Conservation (phyloP, 2,329 filamentous ascomycete genomes). For the Periconia sp. region DNA sequence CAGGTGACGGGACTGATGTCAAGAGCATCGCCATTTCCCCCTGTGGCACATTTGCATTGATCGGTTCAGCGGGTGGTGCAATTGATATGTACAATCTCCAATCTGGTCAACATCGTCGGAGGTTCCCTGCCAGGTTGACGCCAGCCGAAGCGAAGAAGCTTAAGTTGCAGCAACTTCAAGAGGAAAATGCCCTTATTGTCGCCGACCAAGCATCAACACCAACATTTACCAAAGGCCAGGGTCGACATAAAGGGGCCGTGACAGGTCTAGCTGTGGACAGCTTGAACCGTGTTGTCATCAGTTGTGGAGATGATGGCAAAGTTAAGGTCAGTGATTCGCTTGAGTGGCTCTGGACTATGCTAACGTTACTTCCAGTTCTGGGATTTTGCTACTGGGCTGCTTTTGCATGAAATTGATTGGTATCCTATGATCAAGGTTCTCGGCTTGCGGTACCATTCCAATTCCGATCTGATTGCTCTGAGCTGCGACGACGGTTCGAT, state of each 20-base stretch:
- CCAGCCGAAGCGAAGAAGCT: slow-evolving; percentile 77
- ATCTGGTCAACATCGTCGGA: slow-evolving; percentile 83
- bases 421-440: slow-evolving; percentile 74
- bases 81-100: slow-evolving; percentile 98
- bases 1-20: slow-evolving; percentile 79
- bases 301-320: slow-evolving; percentile 85
- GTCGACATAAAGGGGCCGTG: slow-evolving; percentile 78
- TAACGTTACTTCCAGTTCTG: slow-evolving; percentile 64
- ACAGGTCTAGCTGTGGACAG: slow-evolving; percentile 87
- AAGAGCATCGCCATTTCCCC: slow-evolving; percentile 82
- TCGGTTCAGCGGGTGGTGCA: slow-evolving; percentile 80
- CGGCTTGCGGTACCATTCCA: slow-evolving; percentile 76
- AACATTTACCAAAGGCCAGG: slow-evolving; percentile 54
- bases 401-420: slow-evolving; percentile 83
- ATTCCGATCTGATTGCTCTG: slow-evolving; percentile 83
- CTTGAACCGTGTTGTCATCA: slow-evolving; percentile 84
- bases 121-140: slow-evolving; percentile 79
- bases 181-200: slow-evolving; percentile 52
- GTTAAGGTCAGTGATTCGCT: slow-evolving; percentile 61
- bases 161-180: slow-evolving; percentile 63
- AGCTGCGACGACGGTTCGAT: slow-evolving; percentile 88
- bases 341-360: not conserved
- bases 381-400: slow-evolving; percentile 83
- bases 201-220: slow-evolving; percentile 42
- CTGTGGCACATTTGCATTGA: slow-evolving; percentile 89